Percentiles rank a stretch among this genome's conserved stretches.
Conservation (phyloP, 1,139 yeast genomes). For the Saccharomycopsis crataegensis region DNA sequence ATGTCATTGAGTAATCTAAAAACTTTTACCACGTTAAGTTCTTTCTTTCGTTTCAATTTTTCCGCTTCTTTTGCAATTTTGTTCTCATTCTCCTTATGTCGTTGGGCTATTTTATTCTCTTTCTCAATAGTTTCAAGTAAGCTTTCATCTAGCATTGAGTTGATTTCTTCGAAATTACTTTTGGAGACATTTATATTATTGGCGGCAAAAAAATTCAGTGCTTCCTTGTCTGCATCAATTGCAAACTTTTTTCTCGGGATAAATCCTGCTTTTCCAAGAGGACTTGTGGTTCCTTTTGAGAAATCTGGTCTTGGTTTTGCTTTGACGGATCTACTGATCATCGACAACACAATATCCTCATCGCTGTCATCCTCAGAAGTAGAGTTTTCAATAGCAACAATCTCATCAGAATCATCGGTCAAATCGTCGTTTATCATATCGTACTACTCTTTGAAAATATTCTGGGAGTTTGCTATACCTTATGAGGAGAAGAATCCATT, state of each 20-base stretch:
- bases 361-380: background rate
- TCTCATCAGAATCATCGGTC: too few relatives aligned
- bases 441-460: too few relatives aligned
- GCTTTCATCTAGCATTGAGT: constrained; percentile 8
- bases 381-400: background rate
- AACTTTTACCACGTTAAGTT: background rate
- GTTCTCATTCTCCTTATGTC: constrained; percentile 1
- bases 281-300: too few relatives aligned
- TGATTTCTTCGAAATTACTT: constrained; percentile 3
- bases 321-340: background rate
- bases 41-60: background rate
- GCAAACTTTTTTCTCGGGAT: background rate
- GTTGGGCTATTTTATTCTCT: constrained; percentile 8
- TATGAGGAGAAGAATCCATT: too few relatives aligned
- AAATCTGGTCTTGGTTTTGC: background rate
- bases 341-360: background rate
- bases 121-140: constrained; percentile 8
- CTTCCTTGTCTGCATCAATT: background rate
- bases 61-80: background rate
- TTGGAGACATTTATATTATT: background rate
- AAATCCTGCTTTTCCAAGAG: background rate
- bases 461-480: too few relatives aligned
- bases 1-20: constrained; percentile 1
- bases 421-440: too few relatives aligned
- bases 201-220: constrained; percentile 3